A percentile compares a stretch with the other conserved stretches of the same genome.
phyloP scores from a whole-genome alignment of 2,329 filamentous ascomycete species.

The Apiospora phragmitis region DNA sequence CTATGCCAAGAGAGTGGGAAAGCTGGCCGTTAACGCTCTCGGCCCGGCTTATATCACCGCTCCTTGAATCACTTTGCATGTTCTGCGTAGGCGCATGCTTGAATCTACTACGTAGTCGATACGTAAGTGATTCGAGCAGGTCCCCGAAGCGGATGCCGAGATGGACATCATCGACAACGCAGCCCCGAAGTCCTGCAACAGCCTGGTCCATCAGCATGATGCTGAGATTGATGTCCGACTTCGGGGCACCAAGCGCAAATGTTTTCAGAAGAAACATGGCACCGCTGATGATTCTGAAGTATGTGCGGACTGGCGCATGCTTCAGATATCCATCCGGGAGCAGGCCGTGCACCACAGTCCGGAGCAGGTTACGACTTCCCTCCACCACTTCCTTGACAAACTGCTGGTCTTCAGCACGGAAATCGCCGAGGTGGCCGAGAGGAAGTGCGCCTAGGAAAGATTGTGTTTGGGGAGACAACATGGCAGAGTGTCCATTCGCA shows the following conservation, averaged over 20 bases:
- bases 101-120: constrained; percentile 72
- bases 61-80: constrained; percentile 41
- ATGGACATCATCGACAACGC: constrained; percentile 83
- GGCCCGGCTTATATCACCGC: constrained; percentile 30
- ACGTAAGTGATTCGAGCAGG: constrained; percentile 76
- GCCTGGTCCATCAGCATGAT: constrained; percentile 75
- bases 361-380: constrained; percentile 74
- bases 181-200: constrained; percentile 72
- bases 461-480: constrained; percentile 63
- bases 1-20: constrained; percentile 28
- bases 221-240: constrained; percentile 74
- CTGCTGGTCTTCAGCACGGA: constrained; percentile 67
- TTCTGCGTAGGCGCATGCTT: constrained; percentile 60
- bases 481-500: constrained; percentile 37
- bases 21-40: constrained; percentile 28
- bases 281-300: constrained; percentile 83
- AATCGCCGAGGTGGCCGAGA: constrained; percentile 63
- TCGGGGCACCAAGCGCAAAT: constrained; percentile 77
- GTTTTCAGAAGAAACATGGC: constrained; percentile 85
- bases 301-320: constrained; percentile 80
- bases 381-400: constrained; percentile 77
- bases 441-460: constrained; percentile 62
- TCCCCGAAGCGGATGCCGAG: constrained; percentile 83
- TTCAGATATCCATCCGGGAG: constrained; percentile 75
- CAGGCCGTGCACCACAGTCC: constrained; percentile 74